Conservation (phyloP, 1,139 yeast genomes). For the Saccharomyces hybrid region DNA sequence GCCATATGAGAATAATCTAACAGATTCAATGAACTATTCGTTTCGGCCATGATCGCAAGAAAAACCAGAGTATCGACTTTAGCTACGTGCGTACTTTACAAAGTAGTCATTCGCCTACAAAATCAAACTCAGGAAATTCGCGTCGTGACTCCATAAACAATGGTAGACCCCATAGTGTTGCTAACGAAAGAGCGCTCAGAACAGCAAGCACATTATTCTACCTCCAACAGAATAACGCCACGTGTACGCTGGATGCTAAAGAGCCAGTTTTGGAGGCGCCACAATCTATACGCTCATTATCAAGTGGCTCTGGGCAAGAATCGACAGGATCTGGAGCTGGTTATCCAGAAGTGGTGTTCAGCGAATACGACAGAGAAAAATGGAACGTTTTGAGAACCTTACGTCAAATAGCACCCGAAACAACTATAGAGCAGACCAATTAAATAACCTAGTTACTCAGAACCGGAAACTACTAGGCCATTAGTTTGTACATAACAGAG, state of each 20-base stretch:
- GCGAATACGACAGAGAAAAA: constrained; percentile 30
- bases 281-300: neutral
- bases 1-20: constrained; percentile 3
- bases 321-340: constrained; percentile 1
- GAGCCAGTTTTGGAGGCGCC: constrained; percentile 1
- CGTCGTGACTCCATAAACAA: constrained; percentile 6
- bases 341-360: constrained; percentile 23
- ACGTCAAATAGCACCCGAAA: constrained; percentile 8
- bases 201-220: constrained; percentile 17
- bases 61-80: constrained; percentile 28
- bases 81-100: constrained; percentile 28
- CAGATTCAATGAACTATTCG: constrained; percentile 4
- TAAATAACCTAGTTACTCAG: neutral
- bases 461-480: neutral
- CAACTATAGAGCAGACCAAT: neutral
- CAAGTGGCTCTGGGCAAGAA: constrained; percentile 1
- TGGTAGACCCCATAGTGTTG: constrained; percentile 22
- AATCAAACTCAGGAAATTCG: constrained; percentile 15
- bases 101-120: constrained; percentile 26
- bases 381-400: constrained; percentile 23
- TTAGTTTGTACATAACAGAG: neutral
- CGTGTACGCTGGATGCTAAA: constrained; percentile 4
- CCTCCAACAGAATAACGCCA: constrained; percentile 11
- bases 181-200: constrained; percentile 14
- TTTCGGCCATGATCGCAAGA: constrained; percentile 14